Percentiles rank a stretch among this genome's conserved stretches.
phyloP scores from a whole-genome alignment of 495 filamentous ascomycete genomes.

The Echria macrotheca region DNA sequence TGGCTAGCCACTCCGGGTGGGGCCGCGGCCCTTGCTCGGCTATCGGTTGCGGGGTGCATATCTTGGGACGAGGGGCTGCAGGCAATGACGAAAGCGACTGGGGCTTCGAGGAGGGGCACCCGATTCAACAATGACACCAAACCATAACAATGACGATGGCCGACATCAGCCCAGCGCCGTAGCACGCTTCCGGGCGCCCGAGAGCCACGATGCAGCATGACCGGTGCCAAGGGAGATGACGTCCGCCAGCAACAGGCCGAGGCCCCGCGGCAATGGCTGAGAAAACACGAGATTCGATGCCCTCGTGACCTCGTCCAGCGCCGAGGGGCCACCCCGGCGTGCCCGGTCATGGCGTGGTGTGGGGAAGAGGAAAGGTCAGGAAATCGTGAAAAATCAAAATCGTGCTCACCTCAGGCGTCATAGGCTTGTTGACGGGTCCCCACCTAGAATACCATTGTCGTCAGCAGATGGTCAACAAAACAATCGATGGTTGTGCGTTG shows the following conservation, averaged over 20 bases:
- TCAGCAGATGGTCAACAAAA: not conserved
- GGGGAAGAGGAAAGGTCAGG: not conserved
- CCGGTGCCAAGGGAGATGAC: slow-evolving; percentile 20
- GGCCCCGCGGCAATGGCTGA: not conserved
- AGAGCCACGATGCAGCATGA: not conserved
- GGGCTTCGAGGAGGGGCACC: slow-evolving; percentile 12
- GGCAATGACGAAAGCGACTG: slow-evolving; percentile 27
- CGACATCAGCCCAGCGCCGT: slow-evolving; percentile 4
- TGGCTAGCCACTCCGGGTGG: too few species aligned
- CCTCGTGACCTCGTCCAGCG: slow-evolving; percentile 13
- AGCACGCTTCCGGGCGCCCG: slow-evolving; percentile 9
- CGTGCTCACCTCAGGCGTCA: slow-evolving; percentile 86
- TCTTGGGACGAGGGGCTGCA: slow-evolving; percentile 19
- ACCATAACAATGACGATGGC: slow-evolving; percentile 18
- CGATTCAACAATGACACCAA: not conserved
- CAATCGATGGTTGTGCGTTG: not conserved
- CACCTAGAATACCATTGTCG: slow-evolving; percentile 31
- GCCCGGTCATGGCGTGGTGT: slow-evolving; percentile 3
- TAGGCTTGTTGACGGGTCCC: slow-evolving; percentile 94
- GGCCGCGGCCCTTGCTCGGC: too few species aligned
- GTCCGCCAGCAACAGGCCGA: slow-evolving; percentile 10
- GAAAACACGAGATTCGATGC: slow-evolving; percentile 1
- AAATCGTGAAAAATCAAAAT: slow-evolving; percentile 1
- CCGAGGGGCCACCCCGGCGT: slow-evolving; percentile 2
- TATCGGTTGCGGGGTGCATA: slow-evolving; percentile 34